Percentiles rank a stretch among this genome's conserved stretches.
phyloP scores from a whole-genome alignment of 108 stramenopile species.

The Skeletonema grethae region DNA sequence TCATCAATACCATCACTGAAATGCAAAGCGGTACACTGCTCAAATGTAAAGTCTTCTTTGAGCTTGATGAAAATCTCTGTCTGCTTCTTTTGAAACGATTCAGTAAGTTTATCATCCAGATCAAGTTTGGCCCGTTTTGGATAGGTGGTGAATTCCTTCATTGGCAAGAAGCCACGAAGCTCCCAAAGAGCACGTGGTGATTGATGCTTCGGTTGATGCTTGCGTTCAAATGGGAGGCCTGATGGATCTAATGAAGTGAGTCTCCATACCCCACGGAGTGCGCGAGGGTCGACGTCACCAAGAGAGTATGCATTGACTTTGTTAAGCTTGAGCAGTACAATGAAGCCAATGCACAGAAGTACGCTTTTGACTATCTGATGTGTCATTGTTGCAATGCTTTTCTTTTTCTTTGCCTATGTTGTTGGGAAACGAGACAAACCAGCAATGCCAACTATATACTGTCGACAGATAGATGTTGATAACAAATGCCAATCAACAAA shows the following conservation, averaged over 20 bases:
- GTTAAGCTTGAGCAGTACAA: not conserved
- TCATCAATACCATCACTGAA: conserved; percentile 35
- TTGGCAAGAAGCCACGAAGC: conserved; percentile 35
- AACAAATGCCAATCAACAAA: too few species aligned
- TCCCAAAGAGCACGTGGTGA: conserved; percentile 30
- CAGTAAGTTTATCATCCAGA: conserved; percentile 3
- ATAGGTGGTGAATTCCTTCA: conserved; percentile 86
- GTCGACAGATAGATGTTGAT: too few species aligned
- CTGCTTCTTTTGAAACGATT: conserved; percentile 25
- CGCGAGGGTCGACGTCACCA: conserved; percentile 64
- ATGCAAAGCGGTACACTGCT: conserved; percentile 53
- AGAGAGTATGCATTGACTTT: conserved; percentile 32
- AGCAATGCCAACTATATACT: conserved; percentile 12
- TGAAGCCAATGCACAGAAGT: not conserved
- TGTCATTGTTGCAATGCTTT: not conserved
- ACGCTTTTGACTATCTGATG: not conserved
- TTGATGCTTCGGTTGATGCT: conserved; percentile 9
- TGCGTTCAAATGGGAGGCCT: conserved; percentile 46
- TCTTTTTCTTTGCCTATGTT: not conserved
- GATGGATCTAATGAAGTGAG: conserved; percentile 47
- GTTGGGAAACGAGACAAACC: not conserved
- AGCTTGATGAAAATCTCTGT: conserved; percentile 79
- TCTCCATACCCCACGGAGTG: conserved; percentile 76
- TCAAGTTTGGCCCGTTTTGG: conserved; percentile 33
- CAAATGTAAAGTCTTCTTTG: conserved; percentile 77